Evolutionary conservation across 129 eudicot genomes (phyloP), one percentile per base, ranked within the genome.

Genomic region (Tagetes patula): DNA sequence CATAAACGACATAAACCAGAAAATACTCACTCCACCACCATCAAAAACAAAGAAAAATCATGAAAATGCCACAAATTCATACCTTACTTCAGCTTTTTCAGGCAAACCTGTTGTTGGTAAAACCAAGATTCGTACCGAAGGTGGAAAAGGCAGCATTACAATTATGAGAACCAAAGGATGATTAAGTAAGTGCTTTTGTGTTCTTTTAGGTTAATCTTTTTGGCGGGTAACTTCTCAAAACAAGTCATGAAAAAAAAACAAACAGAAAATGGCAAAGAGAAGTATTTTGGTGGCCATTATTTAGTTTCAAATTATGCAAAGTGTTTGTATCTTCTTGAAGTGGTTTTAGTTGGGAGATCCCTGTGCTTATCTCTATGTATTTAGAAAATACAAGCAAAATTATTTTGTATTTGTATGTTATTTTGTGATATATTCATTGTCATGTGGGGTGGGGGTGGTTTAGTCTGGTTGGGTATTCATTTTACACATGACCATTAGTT

Each of bases 91-190:
- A 20, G 98, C 96, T 5, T 78, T 93, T 38, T 84, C 98, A 31
- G 96, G 98, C 14, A 93, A 93, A 67, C 96, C 98, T 9, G 96
- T 93, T 47, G 96, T 93, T 37, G 96, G 92, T 36, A 90, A 89
- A 77, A 93, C 98, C 46, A 93, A 84, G 73, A 93, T 93, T 60
- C 96, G 79, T 50, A 93, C 96, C 0, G 96, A 93, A 79, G 98
- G 98, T 34, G 98, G 98, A 58, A 84, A 87, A 84, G 98, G 96
- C 32, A 90, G 98, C 87, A 93, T 90, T 53, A 93, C 98, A 31
- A 93, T 93, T 46, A 87, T 90, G 96, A 90, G 98, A 76, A 93
- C 96, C 62, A 89, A 87, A 75, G 98, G 96, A 47, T 92, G 78
- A 91, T 33, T 36, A 30, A 53, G 70, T 60, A 42, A 65, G 39